Base-by-base conservation (phyloP, 1,284 basidiomycete species). In the Ustilago shanxiensis region DNA sequence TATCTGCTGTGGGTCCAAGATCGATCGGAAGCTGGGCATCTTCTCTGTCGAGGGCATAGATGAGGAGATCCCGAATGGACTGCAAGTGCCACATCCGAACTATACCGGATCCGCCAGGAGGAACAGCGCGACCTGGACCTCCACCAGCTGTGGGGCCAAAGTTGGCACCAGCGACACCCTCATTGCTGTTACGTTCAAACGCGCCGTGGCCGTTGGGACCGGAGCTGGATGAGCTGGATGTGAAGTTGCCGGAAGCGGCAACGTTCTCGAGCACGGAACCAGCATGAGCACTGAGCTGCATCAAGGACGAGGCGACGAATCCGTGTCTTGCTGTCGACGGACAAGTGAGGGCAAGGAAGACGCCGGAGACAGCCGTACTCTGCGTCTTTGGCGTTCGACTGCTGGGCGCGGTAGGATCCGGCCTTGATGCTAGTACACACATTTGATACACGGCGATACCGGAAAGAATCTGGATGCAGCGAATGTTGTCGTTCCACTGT, bases 31-130 rank as follows among this genome's bases (percentile, higher is more conserved):
- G n/a, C 35, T 66, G 62, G 13, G 68, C 68, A n/a, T 71, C 59
- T 18, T 60, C 29, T 51, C 58, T 57, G 50, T 82, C 80, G 26
- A 82, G 61, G 3, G 77, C 79, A 22, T 74, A 79, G 13, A 66
- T 22, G 0, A 79, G 59, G n/a, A 81, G 55, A 56, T 79, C 72
- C 3, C 70, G 56, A 24, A 82, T 62, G 9, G 70, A 73, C 50
- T 82, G 73, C 28, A 82, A 58, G 51, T 77, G 79, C 80, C 80
- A 82, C 80, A 82, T 82, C 9, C 75, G 39, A 1, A 82, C 77
- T 5, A 59, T 47, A 7, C 80, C 80, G 5, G 56, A 67, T 10
- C 75, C 73, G 7, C 59, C 70, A 18, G 77, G 70, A n/a, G 79
- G 79, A 3, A 75, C 69, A 14, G 74, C 69, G 10, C 77, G 64